Conservation (phyloP, 1,139 yeast genomes). For the Blastobotrys persicus region DNA sequence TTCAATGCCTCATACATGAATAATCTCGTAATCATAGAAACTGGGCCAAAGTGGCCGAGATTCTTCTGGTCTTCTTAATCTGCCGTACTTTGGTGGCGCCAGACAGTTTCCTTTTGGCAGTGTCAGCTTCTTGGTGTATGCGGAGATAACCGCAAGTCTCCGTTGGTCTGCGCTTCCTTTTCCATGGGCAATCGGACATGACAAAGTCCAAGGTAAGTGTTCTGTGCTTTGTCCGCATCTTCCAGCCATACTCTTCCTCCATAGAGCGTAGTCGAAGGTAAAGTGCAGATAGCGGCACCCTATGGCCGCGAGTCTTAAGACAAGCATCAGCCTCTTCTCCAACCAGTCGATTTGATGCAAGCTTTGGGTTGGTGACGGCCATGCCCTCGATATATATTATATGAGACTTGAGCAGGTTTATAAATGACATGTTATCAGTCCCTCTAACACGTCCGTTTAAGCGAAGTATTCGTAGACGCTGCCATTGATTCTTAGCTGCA, state of each 20-base stretch:
- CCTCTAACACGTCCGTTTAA: slow-evolving; percentile 8
- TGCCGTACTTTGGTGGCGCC: background rate
- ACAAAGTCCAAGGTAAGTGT: background rate
- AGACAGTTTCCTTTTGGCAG: background rate
- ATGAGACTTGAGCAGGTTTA: background rate
- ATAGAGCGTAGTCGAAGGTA: background rate
- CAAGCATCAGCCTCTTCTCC: background rate
- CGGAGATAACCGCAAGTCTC: background rate
- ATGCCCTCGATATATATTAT: slow-evolving; percentile 15
- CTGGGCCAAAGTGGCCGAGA: background rate
- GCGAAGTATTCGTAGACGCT: slow-evolving; percentile 22
- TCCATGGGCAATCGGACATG: background rate
- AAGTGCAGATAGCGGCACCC: background rate
- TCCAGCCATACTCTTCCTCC: background rate
- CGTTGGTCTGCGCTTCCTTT: background rate
- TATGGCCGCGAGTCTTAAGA: background rate
- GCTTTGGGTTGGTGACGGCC: background rate
- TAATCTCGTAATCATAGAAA: background rate
- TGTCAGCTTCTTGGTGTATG: background rate
- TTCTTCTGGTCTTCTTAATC: background rate
- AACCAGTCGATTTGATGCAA: background rate
- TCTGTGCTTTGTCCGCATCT: background rate
- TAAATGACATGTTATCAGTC: background rate
- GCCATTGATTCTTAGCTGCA: slow-evolving; percentile 26
- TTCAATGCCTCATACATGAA: too few relatives aligned